A percentile compares a stretch with the other conserved stretches of the same genome.
Conservation (phyloP, 257 asterid species). For the Verbena officinalis region DNA sequence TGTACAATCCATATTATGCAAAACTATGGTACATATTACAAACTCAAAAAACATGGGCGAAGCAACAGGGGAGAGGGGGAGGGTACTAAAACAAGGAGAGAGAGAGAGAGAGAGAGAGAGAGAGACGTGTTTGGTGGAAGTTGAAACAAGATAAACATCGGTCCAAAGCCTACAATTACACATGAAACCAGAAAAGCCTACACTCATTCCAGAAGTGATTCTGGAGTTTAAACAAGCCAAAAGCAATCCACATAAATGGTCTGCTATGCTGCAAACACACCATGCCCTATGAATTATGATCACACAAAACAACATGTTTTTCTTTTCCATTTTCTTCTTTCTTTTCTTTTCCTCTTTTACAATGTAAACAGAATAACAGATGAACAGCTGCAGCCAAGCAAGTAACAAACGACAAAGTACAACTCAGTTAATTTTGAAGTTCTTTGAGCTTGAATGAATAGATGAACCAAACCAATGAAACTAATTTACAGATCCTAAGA, state of each 20-base stretch:
- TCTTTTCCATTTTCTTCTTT: neutral
- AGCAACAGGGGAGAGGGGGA: slow-evolving; percentile 18
- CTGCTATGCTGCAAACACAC: neutral
- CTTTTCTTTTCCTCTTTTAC: neutral
- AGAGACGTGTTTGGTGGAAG: neutral
- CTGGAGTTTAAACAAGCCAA: slow-evolving; percentile 13
- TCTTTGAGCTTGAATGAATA: neutral
- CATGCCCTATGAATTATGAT: neutral
- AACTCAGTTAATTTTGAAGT: neutral
- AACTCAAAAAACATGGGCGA: slow-evolving; percentile 10
- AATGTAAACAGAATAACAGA: slow-evolving; percentile 1
- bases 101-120: neutral
- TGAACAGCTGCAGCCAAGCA: neutral
- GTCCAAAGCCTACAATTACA: neutral
- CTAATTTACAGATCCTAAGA: too few relatives aligned
- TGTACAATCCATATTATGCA: slow-evolving; percentile 11
- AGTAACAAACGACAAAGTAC: neutral
- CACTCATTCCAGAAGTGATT: slow-evolving; percentile 21
- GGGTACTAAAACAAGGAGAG: too few relatives aligned
- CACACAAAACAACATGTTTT: neutral
- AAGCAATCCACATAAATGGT: slow-evolving; percentile 12
- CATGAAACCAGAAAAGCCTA: slow-evolving; percentile 26
- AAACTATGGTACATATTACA: slow-evolving; percentile 1
- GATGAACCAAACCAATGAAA: slow-evolving; percentile 1
- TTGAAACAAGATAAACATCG: neutral